phyloP scores from a whole-genome alignment of 2,329 filamentous ascomycete species.

The Aspergillus sp. region DNA sequence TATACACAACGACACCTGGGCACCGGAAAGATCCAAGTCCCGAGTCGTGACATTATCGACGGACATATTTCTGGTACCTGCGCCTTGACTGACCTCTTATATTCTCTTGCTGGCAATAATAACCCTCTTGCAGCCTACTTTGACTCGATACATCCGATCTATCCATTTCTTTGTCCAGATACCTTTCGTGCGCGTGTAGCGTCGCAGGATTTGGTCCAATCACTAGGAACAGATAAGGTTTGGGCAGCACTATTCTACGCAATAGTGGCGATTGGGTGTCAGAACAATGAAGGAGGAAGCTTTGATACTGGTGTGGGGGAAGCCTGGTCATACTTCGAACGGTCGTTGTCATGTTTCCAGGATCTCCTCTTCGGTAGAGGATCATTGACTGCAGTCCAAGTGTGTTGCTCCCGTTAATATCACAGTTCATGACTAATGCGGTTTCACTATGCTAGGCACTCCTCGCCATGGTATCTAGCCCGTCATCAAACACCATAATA shows the following conservation, averaged over 20 bases:
- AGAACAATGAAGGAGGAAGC: slow-evolving; percentile 35
- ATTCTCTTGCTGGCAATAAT: too few species aligned
- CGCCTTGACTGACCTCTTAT: too few species aligned
- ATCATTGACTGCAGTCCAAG: not conserved
- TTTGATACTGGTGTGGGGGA: slow-evolving; percentile 43
- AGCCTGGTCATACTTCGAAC: slow-evolving; percentile 36
- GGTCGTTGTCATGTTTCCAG: slow-evolving; percentile 10
- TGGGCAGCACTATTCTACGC: slow-evolving; percentile 43
- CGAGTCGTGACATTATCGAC: not conserved
- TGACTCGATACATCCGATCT: slow-evolving; percentile 39
- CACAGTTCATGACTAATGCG: not conserved
- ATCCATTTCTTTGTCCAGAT: slow-evolving; percentile 43
- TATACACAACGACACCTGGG: not conserved
- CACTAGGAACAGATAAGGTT: slow-evolving; percentile 58
- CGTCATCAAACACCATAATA: not conserved
- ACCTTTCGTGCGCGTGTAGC: slow-evolving; percentile 41
- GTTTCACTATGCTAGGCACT: slow-evolving; percentile 20
- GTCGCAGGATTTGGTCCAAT: slow-evolving; percentile 51
- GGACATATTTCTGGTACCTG: not conserved
- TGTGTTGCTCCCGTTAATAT: not conserved
- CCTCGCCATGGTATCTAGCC: slow-evolving; percentile 25
- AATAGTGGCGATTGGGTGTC: slow-evolving; percentile 41
- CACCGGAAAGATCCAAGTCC: not conserved
- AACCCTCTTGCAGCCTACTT: slow-evolving; percentile 39
- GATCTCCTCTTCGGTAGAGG: slow-evolving; percentile 24